These are phyloP conservation scores for Diaporthe citriasiana DNA, from an alignment of 2,329 filamentous ascomycete genomes.

Conservation along the genomic window DNA sequence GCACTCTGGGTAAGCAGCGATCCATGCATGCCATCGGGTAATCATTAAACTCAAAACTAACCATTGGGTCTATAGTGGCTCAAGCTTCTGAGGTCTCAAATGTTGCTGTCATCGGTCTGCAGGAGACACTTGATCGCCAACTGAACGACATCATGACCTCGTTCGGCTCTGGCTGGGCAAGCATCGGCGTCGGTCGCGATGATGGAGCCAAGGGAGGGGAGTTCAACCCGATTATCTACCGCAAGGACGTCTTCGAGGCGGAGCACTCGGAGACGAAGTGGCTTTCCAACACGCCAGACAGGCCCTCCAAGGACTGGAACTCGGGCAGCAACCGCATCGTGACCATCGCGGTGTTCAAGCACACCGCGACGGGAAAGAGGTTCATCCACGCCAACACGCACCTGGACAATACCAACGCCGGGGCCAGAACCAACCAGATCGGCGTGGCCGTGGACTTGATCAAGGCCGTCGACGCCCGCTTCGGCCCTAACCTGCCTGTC, in stretches of 20 bases:
- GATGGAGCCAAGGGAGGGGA: constrained; percentile 74
- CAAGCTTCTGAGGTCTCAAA: not conserved
- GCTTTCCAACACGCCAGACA: constrained; percentile 72
- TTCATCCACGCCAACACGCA: constrained; percentile 67
- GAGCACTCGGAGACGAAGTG: constrained; percentile 69
- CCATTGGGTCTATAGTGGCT: not conserved
- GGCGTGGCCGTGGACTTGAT: constrained; percentile 58
- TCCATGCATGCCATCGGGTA: not conserved
- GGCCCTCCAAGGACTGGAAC: constrained; percentile 71
- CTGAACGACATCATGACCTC: constrained; percentile 59
- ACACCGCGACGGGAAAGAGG: constrained; percentile 53
- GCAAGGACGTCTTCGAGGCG: constrained; percentile 64
- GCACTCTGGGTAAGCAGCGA: not conserved
- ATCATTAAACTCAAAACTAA: not conserved
- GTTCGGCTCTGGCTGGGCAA: constrained; percentile 62
- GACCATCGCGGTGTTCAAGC: constrained; percentile 62
- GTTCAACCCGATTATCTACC: constrained; percentile 78
- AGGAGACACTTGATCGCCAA: constrained; percentile 66
- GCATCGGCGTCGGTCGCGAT: constrained; percentile 70
- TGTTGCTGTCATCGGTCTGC: constrained; percentile 49
- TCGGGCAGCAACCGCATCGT: constrained; percentile 60
- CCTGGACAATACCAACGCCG: constrained; percentile 62
- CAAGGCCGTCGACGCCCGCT: constrained; percentile 44
- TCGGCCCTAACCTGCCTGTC: constrained; percentile 48
- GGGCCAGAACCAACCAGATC: constrained; percentile 61